Percentiles rank a stretch among this genome's conserved stretches.
phyloP scores from a whole-genome alignment of 2,329 filamentous ascomycete genomes.

The Teratosphaeria viscida region DNA sequence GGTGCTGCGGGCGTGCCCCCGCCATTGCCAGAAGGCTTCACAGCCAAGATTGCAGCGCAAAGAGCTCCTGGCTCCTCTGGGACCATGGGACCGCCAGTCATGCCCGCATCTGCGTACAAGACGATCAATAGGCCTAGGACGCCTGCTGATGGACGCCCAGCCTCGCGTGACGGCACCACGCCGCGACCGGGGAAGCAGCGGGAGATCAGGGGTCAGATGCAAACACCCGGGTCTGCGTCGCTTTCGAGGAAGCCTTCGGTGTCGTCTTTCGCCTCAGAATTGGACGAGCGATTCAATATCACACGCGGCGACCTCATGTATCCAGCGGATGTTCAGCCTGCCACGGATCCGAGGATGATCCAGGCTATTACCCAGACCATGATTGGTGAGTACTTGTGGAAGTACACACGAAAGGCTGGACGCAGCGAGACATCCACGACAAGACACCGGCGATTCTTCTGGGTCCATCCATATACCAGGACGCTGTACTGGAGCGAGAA shows the following conservation, averaged over 20 bases:
- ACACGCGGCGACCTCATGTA: slow-evolving; percentile 43
- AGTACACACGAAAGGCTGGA: slow-evolving; percentile 93
- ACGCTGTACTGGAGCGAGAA: slow-evolving; percentile 94
- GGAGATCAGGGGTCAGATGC: slow-evolving; percentile 33
- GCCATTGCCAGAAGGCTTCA: slow-evolving; percentile 73
- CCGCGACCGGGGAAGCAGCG: slow-evolving; percentile 41
- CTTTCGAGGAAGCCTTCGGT: slow-evolving; percentile 64
- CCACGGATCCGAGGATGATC: slow-evolving; percentile 92
- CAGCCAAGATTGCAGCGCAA: slow-evolving; percentile 63
- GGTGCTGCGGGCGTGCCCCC: slow-evolving; percentile 32
- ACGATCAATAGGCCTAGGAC: slow-evolving; percentile 20
- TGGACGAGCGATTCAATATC: slow-evolving; percentile 84
- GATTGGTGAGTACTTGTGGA: slow-evolving; percentile 99
- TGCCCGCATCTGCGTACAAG: slow-evolving; percentile 66
- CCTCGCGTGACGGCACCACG: slow-evolving; percentile 43
- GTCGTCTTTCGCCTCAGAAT: slow-evolving; percentile 88
- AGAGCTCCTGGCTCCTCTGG: slow-evolving; percentile 37
- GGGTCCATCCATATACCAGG: slow-evolving; percentile 95
- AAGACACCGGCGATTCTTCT: slow-evolving; percentile 91
- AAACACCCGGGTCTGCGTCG: slow-evolving; percentile 34
- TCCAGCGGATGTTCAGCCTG: slow-evolving; percentile 51
- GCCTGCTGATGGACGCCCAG: slow-evolving; percentile 14
- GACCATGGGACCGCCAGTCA: slow-evolving; percentile 72
- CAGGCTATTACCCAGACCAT: slow-evolving; percentile 98
- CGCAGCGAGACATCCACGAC: slow-evolving; percentile 80